Conservation (phyloP, 2,329 filamentous ascomycete genomes). For the Fusarium metavorans region DNA sequence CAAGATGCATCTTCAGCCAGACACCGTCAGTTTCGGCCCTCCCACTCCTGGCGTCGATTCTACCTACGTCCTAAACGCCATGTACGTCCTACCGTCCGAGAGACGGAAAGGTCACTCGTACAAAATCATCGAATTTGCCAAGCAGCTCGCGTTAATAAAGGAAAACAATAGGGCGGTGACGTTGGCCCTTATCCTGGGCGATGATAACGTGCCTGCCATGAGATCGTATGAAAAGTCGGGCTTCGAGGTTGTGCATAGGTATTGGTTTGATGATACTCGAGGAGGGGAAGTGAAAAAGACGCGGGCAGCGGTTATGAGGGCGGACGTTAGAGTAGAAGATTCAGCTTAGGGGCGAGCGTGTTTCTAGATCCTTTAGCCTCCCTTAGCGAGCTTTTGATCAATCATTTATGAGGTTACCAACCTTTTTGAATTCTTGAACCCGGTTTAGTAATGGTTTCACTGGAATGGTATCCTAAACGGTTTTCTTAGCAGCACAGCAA, state of each 20-base stretch:
- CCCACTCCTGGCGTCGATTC: not conserved
- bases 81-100: slow-evolving; percentile 21
- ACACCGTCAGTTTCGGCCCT: not conserved
- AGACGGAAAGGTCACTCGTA: slow-evolving; percentile 24
- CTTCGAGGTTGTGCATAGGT: slow-evolving; percentile 16
- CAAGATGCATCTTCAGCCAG: not conserved
- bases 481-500: no score
- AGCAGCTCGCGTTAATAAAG: not conserved
- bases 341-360: not conserved
- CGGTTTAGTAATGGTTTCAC: no score
- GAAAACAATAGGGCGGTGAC: not conserved
- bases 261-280: slow-evolving; percentile 25
- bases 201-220: slow-evolving; percentile 8
- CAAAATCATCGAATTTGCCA: slow-evolving; percentile 15
- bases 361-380: not conserved
- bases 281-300: not conserved
- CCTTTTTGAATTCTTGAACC: no score
- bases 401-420: no score
- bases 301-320: slow-evolving; percentile 27
- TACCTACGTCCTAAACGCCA: slow-evolving; percentile 22
- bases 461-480: no score
- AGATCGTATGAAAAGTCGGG: slow-evolving; percentile 32
- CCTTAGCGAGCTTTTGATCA: no score
- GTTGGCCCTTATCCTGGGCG: slow-evolving; percentile 18
- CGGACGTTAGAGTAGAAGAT: not conserved